Evolutionary conservation across 202 grass and related monocot species (phyloP), one percentile per base, ranked within the genome.

Genomic region (Eragrostis tef): DNA sequence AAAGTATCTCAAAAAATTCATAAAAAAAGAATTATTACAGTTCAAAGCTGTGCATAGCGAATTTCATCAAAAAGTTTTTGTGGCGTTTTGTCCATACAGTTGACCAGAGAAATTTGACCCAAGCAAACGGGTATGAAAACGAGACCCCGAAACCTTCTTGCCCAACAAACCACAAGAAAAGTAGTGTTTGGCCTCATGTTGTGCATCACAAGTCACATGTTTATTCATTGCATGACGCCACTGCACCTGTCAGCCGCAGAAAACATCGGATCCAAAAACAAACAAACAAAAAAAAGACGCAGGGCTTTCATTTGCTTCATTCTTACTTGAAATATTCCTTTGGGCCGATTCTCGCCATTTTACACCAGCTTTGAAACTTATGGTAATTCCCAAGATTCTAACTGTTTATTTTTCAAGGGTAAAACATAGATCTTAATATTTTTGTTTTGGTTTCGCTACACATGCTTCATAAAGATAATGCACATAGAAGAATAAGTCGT

Each of bases 151-250:
- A 73, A 45, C 64, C 64, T 71, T 64, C 85, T 71, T 65, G 73
- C 12, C 5, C 13, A 82, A 19, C 66, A 77, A 87, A 66, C 73
- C 64, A 78, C 72, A 26, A 6, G 24, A 47, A 81, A 43, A 46
- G 4, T 8, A 14, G 41, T 11, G 51, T 58, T 61, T 64, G 54
- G 8, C 57, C 1, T 19, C 2, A 11, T 21, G 21, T 5, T 21
- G 11, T n/a, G 7, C 22, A 46, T 47, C 66, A 26, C 10, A 59
- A 58, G 10, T 25, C 21, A 12, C 51, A 81, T 6, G 15, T 31
- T 31, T 31, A 31, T 31, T 31, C 29, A 31, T 1, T 31, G 29
- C 29, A 31, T 54, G 78, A 81, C 45, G 64, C 61, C 79, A 77
- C 17, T 61, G 58, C 86, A 78, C 5, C 25, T 2, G 67, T 83